Evolutionary conservation across 73 alveolate genomes (phyloP).

Genomic region (Vitrella brassicaformis): DNA sequence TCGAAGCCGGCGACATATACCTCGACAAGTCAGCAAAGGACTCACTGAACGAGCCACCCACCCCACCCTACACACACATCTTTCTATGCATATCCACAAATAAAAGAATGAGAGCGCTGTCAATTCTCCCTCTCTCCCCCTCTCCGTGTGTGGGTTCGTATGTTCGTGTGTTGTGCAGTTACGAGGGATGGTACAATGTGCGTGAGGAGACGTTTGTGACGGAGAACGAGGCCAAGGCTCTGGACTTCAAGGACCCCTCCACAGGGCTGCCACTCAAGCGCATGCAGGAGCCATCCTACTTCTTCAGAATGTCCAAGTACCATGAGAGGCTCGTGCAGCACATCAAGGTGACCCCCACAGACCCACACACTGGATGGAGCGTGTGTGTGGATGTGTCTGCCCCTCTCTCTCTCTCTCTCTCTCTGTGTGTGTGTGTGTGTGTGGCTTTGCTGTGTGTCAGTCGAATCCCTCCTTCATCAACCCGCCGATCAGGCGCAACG

Average conservation of each 20-base stretch:
- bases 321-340: slow-evolving; percentile 13
- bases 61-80: too few species aligned
- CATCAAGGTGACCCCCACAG: slow-evolving; percentile 1
- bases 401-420: too few species aligned
- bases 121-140: too few species aligned
- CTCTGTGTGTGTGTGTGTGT: too few species aligned
- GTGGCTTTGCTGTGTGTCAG: too few species aligned
- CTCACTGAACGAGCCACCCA: too few species aligned
- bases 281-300: slow-evolving; percentile 25
- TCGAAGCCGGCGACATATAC: slow-evolving; percentile 17
- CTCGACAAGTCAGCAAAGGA: too few species aligned
- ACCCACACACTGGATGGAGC: too few species aligned
- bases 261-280: slow-evolving; percentile 18
- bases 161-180: background rate
- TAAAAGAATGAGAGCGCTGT: too few species aligned
- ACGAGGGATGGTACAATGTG: slow-evolving; percentile 13
- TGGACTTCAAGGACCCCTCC: slow-evolving; percentile 23
- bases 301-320: slow-evolving; percentile 23
- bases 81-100: too few species aligned
- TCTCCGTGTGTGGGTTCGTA: too few species aligned
- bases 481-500: slow-evolving; percentile 15
- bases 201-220: slow-evolving; percentile 26
- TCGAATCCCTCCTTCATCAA: slow-evolving; percentile 9
- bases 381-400: too few species aligned
- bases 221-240: slow-evolving; percentile 22